Base-by-base conservation (phyloP, 2,329 filamentous ascomycete species). In the Trichoderma koningiopsis region DNA sequence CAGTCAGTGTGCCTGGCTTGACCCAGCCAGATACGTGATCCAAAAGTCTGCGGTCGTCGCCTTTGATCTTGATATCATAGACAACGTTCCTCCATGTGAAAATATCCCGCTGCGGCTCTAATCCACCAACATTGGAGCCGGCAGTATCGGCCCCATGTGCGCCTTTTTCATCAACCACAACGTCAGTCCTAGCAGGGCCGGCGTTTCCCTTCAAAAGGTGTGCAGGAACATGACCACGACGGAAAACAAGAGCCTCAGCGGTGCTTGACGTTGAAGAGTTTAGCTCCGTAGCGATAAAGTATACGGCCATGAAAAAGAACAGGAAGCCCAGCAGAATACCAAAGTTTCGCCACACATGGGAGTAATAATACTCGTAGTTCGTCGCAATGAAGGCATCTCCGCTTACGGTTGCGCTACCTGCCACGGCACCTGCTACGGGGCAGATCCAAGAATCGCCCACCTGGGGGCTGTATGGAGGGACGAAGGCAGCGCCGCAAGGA, bases 11-110 rank as follows among this genome's bases (percentile, higher is more conserved):
- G 35, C 94, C 94, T 0, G 94, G 94, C 78, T 94, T 94, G 68
- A 97, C 92, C 92, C 92, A 97, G 6, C 94, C 94, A 73, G 92
- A 88, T 1, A 97, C 91, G 68, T 94, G 83, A 73, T 97, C 90
- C 64, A 97, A 80, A 70, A 97, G 77, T 22, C 91, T 86, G n/a
- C 92, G 87, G 0, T 84, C 81, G 72, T 92, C 87, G 1, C 84
- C 85, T 80, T 96, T 96, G 80, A 96, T 92, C 73, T 91, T 86
- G 72, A 89, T 86, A 24, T 88, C 84, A 68, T 87, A 96, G 72
- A 89, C 90, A 0, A 96, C 89, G 73, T 94, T 85, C 68, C 88
- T 85, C 93, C 92, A 96, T 52, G 91, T 91, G 78, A 96, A 95
- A 67, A 94, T 86, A 43, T 84, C 83, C 4, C 73, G 88, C 72